Conservation (phyloP, 208 protist genomes). For the Wallacemonas sp. region DNA sequence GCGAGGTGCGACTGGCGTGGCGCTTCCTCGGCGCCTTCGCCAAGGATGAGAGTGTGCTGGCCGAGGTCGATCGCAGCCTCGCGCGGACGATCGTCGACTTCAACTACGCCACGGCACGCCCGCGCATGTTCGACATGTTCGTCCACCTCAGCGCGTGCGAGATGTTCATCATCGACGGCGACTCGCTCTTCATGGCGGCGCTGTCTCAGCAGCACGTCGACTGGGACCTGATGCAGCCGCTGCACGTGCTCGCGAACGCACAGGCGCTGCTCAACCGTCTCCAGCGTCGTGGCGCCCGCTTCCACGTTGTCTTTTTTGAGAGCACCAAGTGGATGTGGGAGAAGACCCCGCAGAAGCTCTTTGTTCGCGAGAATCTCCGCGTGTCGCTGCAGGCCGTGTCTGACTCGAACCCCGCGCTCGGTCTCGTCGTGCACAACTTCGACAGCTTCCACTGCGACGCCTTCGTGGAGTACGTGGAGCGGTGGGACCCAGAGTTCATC, state of each 20-base stretch:
- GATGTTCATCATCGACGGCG: conserved; percentile 93
- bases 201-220: conserved; percentile 76
- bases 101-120: conserved; percentile 80
- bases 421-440: conserved; percentile 65
- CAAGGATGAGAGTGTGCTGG: conserved; percentile 19
- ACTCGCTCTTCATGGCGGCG: conserved; percentile 87
- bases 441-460: conserved; percentile 61
- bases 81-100: conserved; percentile 53
- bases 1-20: conserved; percentile 77
- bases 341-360: conserved; percentile 72
- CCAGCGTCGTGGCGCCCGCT: conserved; percentile 67
- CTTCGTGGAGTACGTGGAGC: conserved; percentile 58
- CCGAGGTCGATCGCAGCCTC: conserved; percentile 46
- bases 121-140: conserved; percentile 91
- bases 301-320: conserved; percentile 90
- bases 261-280: conserved; percentile 77
- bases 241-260: conserved; percentile 88
- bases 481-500: conserved; percentile 86
- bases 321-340: conserved; percentile 73
- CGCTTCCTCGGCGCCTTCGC: conserved; percentile 68
- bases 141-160: conserved; percentile 85
- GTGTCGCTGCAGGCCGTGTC: conserved; percentile 39
- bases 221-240: conserved; percentile 86
- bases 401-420: conserved; percentile 31
- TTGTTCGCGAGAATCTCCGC: conserved; percentile 76